Evolutionary conservation across 169 alveolate species (phyloP).

Genomic region (Besnoitia besnoiti): DNA sequence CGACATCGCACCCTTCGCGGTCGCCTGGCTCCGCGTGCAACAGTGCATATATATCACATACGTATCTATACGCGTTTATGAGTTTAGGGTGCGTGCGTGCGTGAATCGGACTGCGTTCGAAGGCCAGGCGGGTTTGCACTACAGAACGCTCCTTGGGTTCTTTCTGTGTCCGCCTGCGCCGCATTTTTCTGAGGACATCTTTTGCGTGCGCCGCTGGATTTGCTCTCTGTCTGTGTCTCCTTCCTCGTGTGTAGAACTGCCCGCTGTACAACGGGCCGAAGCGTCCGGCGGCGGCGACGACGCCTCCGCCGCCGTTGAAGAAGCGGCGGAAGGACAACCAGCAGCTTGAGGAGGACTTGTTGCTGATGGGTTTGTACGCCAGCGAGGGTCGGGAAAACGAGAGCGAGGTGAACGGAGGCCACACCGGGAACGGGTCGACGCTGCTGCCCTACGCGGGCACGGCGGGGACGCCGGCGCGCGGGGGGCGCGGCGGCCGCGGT

Average conservation of each 20-base stretch:
- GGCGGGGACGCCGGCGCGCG: background rate
- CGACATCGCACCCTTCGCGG: too few relatives aligned
- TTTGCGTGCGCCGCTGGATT: background rate
- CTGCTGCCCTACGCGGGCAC: background rate
- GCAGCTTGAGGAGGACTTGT: slow-evolving; percentile 7
- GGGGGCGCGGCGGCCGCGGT: background rate
- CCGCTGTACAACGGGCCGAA: slow-evolving; percentile 71
- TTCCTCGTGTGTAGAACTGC: slow-evolving; percentile 59
- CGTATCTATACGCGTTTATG: too few relatives aligned
- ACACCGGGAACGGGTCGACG: background rate
- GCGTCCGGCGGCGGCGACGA: slow-evolving; percentile 47
- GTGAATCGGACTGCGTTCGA: too few relatives aligned
- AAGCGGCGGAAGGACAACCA: slow-evolving; percentile 40
- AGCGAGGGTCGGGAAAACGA: slow-evolving; percentile 15
- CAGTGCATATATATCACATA: too few relatives aligned
- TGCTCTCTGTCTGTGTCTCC: slow-evolving; percentile 1
- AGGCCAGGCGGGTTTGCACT: too few relatives aligned
- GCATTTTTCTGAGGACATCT: too few relatives aligned
- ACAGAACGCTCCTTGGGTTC: too few relatives aligned
- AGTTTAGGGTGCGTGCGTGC: too few relatives aligned
- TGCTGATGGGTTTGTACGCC: background rate
- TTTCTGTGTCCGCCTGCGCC: too few relatives aligned
- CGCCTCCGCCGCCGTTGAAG: slow-evolving; percentile 34
- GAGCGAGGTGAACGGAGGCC: slow-evolving; percentile 8
- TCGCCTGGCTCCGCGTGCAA: too few relatives aligned